A percentile compares a stretch with the other conserved stretches of the same genome.
phyloP scores from a whole-genome alignment of 2,329 filamentous ascomycete species.

The Fusarium pseudonygamai region DNA sequence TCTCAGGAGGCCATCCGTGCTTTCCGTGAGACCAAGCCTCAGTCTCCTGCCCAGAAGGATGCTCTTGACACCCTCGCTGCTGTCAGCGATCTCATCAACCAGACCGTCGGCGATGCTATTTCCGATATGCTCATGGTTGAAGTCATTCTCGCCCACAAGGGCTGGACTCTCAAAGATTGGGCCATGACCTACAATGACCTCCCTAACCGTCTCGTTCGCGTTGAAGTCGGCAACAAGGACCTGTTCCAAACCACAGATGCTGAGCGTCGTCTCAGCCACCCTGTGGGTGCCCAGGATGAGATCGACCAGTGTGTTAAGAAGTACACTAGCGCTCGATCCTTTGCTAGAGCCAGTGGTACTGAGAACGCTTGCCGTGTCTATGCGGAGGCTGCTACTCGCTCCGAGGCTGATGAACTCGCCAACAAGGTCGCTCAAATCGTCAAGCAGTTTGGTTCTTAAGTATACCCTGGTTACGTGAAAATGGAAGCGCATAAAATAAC shows the following conservation, averaged over 20 bases:
- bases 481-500: conserved; percentile 24
- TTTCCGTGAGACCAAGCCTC: conserved; percentile 82
- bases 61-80: conserved; percentile 86
- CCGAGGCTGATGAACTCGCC: conserved; percentile 90
- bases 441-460: conserved; percentile 61
- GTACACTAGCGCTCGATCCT: conserved; percentile 88
- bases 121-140: conserved; percentile 97
- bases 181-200: conserved; percentile 91
- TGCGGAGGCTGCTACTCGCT: conserved; percentile 88
- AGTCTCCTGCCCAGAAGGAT: conserved; percentile 91
- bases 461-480: neutral
- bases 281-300: conserved; percentile 80
- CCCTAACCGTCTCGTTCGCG: conserved; percentile 92
- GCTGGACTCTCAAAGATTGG: conserved; percentile 91
- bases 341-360: conserved; percentile 92
- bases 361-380: conserved; percentile 97
- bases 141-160: conserved; percentile 94
- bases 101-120: conserved; percentile 95
- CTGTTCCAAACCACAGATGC: conserved; percentile 93
- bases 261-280: conserved; percentile 85
- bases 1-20: conserved; percentile 81
- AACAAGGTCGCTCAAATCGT: conserved; percentile 82
- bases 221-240: conserved; percentile 88
- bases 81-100: conserved; percentile 92
- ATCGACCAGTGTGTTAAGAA: conserved; percentile 91